Evolutionary conservation across 208 protist genomes (phyloP).

Genomic region (Balamuthia mandrillaris): DNA sequence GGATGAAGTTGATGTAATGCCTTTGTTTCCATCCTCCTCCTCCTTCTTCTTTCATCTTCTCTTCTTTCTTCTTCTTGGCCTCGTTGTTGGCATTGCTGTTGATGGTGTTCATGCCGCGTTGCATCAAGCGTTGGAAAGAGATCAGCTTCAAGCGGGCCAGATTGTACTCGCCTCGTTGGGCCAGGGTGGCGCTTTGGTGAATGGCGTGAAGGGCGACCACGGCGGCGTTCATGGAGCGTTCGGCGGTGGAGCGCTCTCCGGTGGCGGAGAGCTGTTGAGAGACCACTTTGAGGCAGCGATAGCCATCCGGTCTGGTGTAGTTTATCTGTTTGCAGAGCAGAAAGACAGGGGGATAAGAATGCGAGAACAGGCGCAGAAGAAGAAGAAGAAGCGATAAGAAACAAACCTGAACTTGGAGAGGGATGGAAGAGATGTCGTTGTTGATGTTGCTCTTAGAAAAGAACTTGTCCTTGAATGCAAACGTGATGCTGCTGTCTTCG

Average conservation of each 20-base stretch:
- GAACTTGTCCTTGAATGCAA: neutral
- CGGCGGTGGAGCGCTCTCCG: neutral
- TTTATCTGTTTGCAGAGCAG: neutral
- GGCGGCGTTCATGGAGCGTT: neutral
- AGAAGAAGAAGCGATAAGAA: neutral
- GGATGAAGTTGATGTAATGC: neutral
- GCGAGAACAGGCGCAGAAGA: neutral
- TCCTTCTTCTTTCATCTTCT: neutral
- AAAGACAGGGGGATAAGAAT: neutral
- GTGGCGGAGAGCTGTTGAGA: neutral
- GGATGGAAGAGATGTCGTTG: neutral
- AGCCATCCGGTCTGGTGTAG: neutral
- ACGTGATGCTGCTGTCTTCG: constrained; percentile 33
- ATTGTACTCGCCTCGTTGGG: constrained; percentile 31
- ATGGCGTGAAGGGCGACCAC: neutral
- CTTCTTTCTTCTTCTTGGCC: neutral
- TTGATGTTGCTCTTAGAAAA: neutral
- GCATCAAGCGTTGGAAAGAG: constrained; percentile 17
- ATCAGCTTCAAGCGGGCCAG: constrained; percentile 29
- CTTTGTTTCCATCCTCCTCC: neutral
- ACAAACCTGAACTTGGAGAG: constrained; percentile 10
- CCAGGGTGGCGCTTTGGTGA: constrained; percentile 1
- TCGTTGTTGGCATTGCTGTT: constrained; percentile 16
- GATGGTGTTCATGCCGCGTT: constrained; percentile 14
- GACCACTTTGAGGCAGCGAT: neutral